Percentiles rank a stretch among this genome's conserved stretches.
phyloP scores from a whole-genome alignment of 345 rosid species.

The Moricandia arvensis region DNA sequence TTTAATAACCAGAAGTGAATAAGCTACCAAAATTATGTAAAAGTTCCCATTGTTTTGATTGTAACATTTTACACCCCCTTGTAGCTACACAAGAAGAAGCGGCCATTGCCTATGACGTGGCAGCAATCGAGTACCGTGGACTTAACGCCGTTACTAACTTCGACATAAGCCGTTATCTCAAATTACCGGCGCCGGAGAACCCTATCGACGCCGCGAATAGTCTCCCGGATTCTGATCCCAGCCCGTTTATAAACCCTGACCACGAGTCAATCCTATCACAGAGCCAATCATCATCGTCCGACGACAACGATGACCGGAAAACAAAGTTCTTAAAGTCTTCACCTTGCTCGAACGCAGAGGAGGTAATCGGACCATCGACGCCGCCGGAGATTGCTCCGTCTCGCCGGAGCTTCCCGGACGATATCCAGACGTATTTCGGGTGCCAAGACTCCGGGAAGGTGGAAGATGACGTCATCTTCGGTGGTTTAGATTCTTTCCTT shows the following conservation, averaged over 20 bases:
- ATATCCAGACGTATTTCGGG: constrained; percentile 68
- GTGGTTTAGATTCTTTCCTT: constrained; percentile 60
- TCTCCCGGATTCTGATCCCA: constrained; percentile 4
- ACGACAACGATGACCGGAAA: constrained; percentile 32
- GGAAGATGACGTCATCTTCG: constrained; percentile 61
- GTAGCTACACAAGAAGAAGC: constrained; percentile 98
- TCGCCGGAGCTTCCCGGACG: constrained; percentile 68
- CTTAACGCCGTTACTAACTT: constrained; percentile 91
- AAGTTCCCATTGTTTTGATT: neutral
- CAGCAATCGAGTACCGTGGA: constrained; percentile 93
- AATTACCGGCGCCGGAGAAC: constrained; percentile 19
- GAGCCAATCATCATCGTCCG: constrained; percentile 33
- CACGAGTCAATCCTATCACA: constrained; percentile 15
- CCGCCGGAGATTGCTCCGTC: constrained; percentile 40
- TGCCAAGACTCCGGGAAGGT: constrained; percentile 57
- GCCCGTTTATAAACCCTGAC: constrained; percentile 8
- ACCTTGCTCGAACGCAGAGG: constrained; percentile 53
- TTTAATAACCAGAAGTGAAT: neutral
- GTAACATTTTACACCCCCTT: constrained; percentile 23
- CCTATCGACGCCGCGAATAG: neutral
- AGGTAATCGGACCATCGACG: constrained; percentile 56
- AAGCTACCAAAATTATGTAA: neutral
- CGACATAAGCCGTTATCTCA: constrained; percentile 74
- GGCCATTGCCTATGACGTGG: constrained; percentile 86
- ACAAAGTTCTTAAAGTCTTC: constrained; percentile 20